Percentiles rank a stretch among this genome's conserved stretches.
Conservation (phyloP, 768 basidiomycete genomes). For the Xerocomellus dryophilus region DNA sequence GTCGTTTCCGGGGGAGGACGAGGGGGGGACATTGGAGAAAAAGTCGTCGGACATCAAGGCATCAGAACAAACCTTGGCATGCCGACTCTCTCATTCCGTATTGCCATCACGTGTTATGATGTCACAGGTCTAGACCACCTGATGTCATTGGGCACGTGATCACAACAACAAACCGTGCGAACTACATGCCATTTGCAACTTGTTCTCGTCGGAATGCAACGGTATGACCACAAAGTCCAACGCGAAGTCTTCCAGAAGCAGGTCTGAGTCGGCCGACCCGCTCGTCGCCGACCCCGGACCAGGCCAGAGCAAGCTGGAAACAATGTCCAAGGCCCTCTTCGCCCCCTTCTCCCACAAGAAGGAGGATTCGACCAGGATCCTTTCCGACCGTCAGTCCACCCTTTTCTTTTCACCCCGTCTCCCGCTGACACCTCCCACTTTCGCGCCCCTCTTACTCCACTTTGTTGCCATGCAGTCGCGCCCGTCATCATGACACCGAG, state of each 20-base stretch:
- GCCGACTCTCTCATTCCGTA: not conserved
- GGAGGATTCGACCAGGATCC: conserved; percentile 65
- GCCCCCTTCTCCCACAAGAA: conserved; percentile 61
- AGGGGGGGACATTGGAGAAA: conserved; percentile 36
- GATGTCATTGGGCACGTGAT: conserved; percentile 27
- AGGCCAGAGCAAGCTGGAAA: conserved; percentile 48
- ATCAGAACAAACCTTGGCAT: not conserved
- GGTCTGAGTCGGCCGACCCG: too few species aligned
- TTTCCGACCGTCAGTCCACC: conserved; percentile 63
- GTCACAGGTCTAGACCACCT: conserved; percentile 28
- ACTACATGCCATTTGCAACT: not conserved
- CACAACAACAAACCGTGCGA: conserved; percentile 5
- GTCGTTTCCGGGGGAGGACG: conserved; percentile 14
- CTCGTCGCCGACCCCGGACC: too few species aligned
- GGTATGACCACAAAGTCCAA: conserved; percentile 14
- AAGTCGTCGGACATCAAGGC: conserved; percentile 38
- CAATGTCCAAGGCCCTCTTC: conserved; percentile 68
- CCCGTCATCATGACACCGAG: conserved; percentile 88
- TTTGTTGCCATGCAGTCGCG: conserved; percentile 53
- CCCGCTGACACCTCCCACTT: not conserved
- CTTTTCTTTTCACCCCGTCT: not conserved
- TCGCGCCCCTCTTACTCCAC: not conserved
- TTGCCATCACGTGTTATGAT: conserved; percentile 31
- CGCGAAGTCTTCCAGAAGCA: not conserved
- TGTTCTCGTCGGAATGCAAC: conserved; percentile 17